Evolutionary conservation across 2,329 filamentous ascomycete genomes (phyloP).

Genomic region (Monosporascus sp.): DNA sequence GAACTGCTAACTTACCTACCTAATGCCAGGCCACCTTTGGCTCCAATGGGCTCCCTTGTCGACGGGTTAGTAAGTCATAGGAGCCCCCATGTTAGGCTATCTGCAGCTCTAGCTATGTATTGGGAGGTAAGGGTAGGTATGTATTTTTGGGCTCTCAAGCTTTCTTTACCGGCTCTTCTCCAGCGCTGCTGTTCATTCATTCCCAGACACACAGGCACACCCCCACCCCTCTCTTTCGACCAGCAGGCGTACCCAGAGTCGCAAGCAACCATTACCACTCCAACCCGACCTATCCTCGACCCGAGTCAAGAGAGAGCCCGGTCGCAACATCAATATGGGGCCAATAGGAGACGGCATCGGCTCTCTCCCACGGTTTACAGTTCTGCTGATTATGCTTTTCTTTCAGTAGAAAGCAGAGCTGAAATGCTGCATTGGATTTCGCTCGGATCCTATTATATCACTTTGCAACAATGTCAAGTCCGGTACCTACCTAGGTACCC

Average conservation of each 20-base stretch:
- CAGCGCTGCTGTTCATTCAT: too few relatives aligned
- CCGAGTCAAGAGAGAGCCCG: slow-evolving; percentile 29
- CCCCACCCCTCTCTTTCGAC: slow-evolving; percentile 6
- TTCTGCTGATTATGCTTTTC: too few relatives aligned
- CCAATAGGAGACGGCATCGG: too few relatives aligned
- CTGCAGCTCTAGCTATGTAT: neutral
- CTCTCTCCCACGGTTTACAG: too few relatives aligned
- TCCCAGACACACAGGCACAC: too few relatives aligned
- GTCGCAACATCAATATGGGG: neutral
- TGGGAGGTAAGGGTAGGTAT: neutral
- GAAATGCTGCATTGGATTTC: too few relatives aligned
- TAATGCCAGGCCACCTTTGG: too few relatives aligned
- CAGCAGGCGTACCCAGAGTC: too few relatives aligned
- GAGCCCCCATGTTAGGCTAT: neutral
- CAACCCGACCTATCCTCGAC: slow-evolving; percentile 23
- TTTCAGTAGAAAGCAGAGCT: too few relatives aligned
- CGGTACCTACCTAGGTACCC: neutral
- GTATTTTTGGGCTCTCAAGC: neutral
- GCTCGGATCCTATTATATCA: slow-evolving; percentile 3
- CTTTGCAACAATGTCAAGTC: slow-evolving; percentile 5
- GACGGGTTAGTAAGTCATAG: neutral
- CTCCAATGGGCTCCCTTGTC: too few relatives aligned
- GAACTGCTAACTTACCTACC: too few relatives aligned
- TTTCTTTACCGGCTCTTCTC: neutral
- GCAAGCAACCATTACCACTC: slow-evolving; percentile 1